Conservation (phyloP, 345 rosid genomes). For the Toxicodendron radicans region DNA sequence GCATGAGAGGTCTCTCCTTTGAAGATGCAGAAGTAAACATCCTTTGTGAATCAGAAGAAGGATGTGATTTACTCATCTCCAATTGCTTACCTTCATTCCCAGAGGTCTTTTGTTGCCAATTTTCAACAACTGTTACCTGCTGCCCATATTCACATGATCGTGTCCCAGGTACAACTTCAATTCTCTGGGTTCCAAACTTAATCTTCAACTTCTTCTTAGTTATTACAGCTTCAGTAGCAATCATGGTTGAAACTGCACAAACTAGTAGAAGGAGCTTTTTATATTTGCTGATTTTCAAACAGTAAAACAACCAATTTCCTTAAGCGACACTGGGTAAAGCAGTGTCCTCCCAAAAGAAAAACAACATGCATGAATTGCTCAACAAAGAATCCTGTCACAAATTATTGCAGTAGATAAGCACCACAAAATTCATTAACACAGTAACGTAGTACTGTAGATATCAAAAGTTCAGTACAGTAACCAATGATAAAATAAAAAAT, state of each 20-base stretch:
- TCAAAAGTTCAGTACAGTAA: neutral
- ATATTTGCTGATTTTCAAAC: neutral
- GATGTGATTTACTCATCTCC: constrained; percentile 16
- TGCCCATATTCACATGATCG: constrained; percentile 26
- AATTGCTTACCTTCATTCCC: constrained; percentile 13
- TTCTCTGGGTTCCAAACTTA: constrained; percentile 48
- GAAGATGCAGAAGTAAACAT: constrained; percentile 14
- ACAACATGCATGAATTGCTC: constrained; percentile 9
- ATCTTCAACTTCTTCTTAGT: constrained; percentile 51
- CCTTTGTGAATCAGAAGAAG: constrained; percentile 21
- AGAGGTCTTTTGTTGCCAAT: constrained; percentile 17
- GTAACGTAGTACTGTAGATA: neutral
- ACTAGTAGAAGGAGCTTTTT: neutral
- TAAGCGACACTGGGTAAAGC: constrained; percentile 15
- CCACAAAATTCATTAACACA: neutral
- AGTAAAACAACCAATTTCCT: neutral
- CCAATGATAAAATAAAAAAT: neutral
- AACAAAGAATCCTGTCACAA: constrained; percentile 7
- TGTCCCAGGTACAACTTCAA: constrained; percentile 29
- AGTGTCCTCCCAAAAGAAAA: constrained; percentile 19
- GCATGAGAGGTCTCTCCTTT: constrained; percentile 15
- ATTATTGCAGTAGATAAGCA: neutral
- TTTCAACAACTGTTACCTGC: constrained; percentile 14
- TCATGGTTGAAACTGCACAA: constrained; percentile 33
- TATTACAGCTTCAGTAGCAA: constrained; percentile 38